These are phyloP conservation scores for Kwoniella botswanensis DNA, from an alignment of 768 basidiomycete species.

Conservation along the genomic window DNA sequence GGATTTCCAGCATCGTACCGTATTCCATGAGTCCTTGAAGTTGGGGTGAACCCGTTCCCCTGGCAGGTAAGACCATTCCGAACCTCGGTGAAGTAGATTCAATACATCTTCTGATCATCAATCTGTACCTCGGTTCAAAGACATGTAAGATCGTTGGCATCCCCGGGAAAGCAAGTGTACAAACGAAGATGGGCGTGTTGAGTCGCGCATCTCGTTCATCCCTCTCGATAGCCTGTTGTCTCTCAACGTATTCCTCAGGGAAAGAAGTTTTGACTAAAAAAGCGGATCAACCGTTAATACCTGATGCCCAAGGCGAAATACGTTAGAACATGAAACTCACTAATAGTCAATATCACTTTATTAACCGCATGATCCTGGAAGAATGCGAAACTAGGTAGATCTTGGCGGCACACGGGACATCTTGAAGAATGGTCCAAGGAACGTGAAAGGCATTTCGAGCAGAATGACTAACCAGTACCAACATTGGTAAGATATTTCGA, in stretches of 20 bases:
- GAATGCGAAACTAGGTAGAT: conserved; percentile 74
- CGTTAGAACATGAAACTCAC: conserved; percentile 59
- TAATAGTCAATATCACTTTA: conserved; percentile 70
- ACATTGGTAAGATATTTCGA: conserved; percentile 2
- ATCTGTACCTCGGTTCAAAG: conserved; percentile 91
- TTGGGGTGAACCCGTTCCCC: conserved; percentile 56
- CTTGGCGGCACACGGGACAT: conserved; percentile 85
- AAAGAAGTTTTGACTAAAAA: conserved; percentile 71
- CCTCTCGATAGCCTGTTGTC: conserved; percentile 68
- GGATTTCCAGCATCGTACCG: conserved; percentile 92
- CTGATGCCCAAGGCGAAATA: conserved; percentile 22
- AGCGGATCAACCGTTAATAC: conserved; percentile 21
- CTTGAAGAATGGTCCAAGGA: conserved; percentile 80
- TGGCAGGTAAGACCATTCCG: conserved; percentile 86
- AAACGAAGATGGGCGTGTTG: conserved; percentile 89
- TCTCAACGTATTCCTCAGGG: conserved; percentile 69
- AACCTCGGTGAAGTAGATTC: conserved; percentile 76
- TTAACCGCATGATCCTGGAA: conserved; percentile 82
- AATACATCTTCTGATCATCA: conserved; percentile 96
- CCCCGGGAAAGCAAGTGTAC: conserved; percentile 86
- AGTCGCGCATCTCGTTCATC: conserved; percentile 80
- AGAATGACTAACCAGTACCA: conserved; percentile 72
- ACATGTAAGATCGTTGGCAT: conserved; percentile 89
- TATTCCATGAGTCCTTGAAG: conserved; percentile 69
- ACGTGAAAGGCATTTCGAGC: conserved; percentile 83